Conservation (phyloP, 1,139 yeast species). For the Arxiozyma bovina region DNA sequence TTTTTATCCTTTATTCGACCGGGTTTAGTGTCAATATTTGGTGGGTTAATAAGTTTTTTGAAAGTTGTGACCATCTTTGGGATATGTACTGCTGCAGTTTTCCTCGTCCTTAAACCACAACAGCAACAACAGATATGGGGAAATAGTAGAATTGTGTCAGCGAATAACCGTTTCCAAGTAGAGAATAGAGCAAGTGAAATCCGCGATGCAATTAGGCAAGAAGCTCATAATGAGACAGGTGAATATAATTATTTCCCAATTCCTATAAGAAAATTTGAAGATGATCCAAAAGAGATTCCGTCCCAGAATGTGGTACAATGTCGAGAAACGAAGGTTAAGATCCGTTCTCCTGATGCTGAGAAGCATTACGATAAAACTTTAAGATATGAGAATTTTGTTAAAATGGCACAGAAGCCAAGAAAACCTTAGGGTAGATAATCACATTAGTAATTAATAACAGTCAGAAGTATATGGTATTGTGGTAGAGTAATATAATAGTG, state of each 20-base stretch:
- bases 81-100: conserved; percentile 3
- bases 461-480: background rate
- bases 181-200: background rate
- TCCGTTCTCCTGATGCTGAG: background rate
- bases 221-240: conserved; percentile 10
- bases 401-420: conserved; percentile 11
- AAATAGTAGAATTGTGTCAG: background rate
- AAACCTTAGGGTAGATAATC: background rate
- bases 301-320: background rate
- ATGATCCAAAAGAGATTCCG: conserved; percentile 1
- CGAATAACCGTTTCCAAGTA: background rate
- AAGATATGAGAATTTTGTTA: conserved; percentile 17
- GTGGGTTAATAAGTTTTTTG: conserved; percentile 10
- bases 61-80: conserved; percentile 6
- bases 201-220: background rate
- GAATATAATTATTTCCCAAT: conserved; percentile 20
- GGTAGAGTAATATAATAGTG: background rate
- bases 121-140: background rate
- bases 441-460: background rate
- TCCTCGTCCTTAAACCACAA: background rate
- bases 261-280: conserved; percentile 18
- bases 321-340: background rate
- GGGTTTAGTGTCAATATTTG: conserved; percentile 8
- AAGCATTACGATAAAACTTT: conserved; percentile 6
- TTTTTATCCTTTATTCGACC: conserved; percentile 9